Percentiles rank a stretch among this genome's conserved stretches.
Evolutionary conservation across 1,139 yeast genomes (phyloP).

Genomic region (Ogataea hybrid): DNA sequence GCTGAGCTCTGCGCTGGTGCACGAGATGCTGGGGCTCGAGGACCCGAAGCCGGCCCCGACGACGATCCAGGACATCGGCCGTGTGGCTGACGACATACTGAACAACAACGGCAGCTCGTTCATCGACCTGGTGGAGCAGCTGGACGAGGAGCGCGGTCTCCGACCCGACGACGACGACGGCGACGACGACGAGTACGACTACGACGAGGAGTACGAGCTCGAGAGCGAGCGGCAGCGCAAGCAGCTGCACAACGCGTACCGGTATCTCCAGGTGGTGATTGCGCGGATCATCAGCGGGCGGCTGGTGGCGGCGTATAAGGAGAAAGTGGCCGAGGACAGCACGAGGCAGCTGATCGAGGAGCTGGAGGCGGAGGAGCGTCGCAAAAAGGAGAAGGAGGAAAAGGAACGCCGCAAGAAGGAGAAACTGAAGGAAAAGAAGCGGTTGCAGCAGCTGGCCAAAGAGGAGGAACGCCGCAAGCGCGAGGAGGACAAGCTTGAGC

Average conservation of each 20-base stretch:
- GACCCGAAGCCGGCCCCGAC: constrained; percentile 5
- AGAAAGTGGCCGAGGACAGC: constrained; percentile 70
- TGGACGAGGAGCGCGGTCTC: constrained; percentile 57
- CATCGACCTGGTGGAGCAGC: constrained; percentile 72
- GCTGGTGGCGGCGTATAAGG: constrained; percentile 69
- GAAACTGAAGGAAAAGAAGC: constrained; percentile 75
- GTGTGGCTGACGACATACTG: constrained; percentile 75
- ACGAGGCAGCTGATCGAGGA: constrained; percentile 73
- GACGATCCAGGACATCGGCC: constrained; percentile 33
- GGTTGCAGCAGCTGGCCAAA: constrained; percentile 63
- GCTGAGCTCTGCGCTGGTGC: constrained; percentile 24
- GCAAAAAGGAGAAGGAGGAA: constrained; percentile 68
- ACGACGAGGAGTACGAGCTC: constrained; percentile 32
- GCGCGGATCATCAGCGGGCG: constrained; percentile 72
- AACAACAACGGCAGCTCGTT: constrained; percentile 74
- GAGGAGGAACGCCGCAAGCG: constrained; percentile 68
- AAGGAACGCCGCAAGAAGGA: constrained; percentile 73
- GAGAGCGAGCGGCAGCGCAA: constrained; percentile 52
- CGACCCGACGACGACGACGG: constrained; percentile 30
- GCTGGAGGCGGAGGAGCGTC: constrained; percentile 72
- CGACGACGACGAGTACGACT: constrained; percentile 17
- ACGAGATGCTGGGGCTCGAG: constrained; percentile 25
- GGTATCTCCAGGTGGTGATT: constrained; percentile 72
- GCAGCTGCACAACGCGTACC: constrained; percentile 72
- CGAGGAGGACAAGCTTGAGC: constrained; percentile 65